Conservation (phyloP, 2,329 filamentous ascomycete genomes). For the Aureobasidium sp. region DNA sequence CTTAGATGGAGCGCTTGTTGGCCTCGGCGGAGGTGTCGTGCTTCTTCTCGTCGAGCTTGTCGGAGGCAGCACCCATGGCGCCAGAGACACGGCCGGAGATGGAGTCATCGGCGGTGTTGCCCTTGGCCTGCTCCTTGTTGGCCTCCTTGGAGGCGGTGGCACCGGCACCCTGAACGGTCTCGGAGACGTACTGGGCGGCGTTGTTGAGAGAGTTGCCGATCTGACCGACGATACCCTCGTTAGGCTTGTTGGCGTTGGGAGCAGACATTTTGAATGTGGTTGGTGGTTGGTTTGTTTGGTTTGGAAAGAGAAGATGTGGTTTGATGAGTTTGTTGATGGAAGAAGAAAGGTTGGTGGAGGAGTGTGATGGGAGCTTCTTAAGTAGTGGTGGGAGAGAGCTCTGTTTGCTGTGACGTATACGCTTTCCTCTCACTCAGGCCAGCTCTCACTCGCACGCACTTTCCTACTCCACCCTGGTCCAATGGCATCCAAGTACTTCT, state of each 20-base stretch:
- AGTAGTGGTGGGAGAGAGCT: conserved; percentile 3
- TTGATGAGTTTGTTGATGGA: conserved; percentile 10
- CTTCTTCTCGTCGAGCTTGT: conserved; percentile 49
- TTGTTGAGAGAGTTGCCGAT: conserved; percentile 34
- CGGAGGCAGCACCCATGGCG: conserved; percentile 43
- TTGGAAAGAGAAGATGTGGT: conserved; percentile 3
- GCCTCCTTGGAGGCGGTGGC: conserved; percentile 23
- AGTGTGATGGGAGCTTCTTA: conserved; percentile 7
- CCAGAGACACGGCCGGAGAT: conserved; percentile 49
- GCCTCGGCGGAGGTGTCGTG: conserved; percentile 44
- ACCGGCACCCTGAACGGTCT: conserved; percentile 53
- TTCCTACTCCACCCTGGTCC: not conserved
- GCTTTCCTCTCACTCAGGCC: not conserved
- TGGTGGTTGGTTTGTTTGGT: conserved; percentile 18
- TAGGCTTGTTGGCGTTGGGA: conserved; percentile 38
- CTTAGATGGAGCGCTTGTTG: conserved; percentile 39
- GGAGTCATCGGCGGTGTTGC: conserved; percentile 38
- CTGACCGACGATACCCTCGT: conserved; percentile 25
- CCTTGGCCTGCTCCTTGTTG: conserved; percentile 15
- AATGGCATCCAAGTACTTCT: not conserved
- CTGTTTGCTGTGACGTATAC: not conserved
- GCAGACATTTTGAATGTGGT: conserved; percentile 35
- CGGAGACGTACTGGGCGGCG: conserved; percentile 62
- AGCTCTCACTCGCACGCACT: not conserved
- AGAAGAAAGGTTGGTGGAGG: not conserved